Conservation (phyloP, 2,329 filamentous ascomycete genomes). For the Simplicillium aogashimaense region DNA sequence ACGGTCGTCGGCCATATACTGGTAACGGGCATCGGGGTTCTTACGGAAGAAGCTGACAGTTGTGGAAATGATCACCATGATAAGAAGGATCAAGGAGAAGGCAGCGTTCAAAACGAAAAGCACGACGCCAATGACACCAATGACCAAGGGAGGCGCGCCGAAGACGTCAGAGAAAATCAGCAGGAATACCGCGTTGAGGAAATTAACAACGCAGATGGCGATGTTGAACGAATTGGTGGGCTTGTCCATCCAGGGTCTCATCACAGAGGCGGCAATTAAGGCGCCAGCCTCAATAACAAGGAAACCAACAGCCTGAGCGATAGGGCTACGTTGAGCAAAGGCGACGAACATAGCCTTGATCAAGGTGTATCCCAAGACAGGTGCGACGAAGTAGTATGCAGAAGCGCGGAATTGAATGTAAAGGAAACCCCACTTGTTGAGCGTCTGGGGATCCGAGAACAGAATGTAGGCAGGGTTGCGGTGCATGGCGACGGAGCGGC, state of each 20-base stretch:
- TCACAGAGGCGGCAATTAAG: conserved; percentile 66
- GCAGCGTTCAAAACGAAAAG: conserved; percentile 83
- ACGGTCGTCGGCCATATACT: conserved; percentile 92
- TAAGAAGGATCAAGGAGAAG: conserved; percentile 71
- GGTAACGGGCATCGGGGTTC: conserved; percentile 91
- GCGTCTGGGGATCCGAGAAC: conserved; percentile 85
- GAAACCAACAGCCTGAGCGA: conserved; percentile 74
- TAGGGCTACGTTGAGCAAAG: conserved; percentile 60
- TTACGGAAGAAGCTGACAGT: conserved; percentile 70
- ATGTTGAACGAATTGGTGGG: conserved; percentile 97
- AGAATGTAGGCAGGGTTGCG: conserved; percentile 96
- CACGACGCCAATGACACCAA: conserved; percentile 78
- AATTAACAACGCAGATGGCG: conserved; percentile 80
- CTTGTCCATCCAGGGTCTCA: conserved; percentile 99
- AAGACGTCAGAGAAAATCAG: conserved; percentile 85
- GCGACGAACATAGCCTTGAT: conserved; percentile 85
- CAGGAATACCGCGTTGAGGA: conserved; percentile 81
- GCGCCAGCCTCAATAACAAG: conserved; percentile 73
- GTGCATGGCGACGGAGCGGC: conserved; percentile 82
- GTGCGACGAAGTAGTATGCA: conserved; percentile 90
- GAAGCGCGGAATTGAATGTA: conserved; percentile 96
- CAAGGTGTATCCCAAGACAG: conserved; percentile 67
- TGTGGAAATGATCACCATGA: conserved; percentile 60
- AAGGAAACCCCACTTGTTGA: conserved; percentile 98
- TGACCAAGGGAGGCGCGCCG: conserved; percentile 71